Conservation (phyloP, 306 rosid genomes). For the Amphicarpaea edgeworthii region DNA sequence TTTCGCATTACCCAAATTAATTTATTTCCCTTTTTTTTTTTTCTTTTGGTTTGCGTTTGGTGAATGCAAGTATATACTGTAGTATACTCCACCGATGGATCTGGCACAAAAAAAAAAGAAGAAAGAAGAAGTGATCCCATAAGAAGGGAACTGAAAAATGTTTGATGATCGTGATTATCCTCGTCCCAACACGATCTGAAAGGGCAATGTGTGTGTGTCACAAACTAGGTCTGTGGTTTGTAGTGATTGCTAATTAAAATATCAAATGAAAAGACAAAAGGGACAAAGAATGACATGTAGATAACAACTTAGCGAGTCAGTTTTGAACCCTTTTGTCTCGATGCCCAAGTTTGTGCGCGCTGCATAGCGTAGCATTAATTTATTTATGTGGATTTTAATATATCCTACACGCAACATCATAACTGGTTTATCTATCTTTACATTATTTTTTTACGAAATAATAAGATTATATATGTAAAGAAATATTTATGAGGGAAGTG, state of each 20-base stretch:
- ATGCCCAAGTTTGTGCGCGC: constrained; percentile 34
- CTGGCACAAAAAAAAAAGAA: not conserved
- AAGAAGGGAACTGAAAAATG: constrained; percentile 41
- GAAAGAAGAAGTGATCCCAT: too few species aligned
- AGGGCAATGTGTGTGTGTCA: constrained; percentile 46
- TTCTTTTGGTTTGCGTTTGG: not conserved
- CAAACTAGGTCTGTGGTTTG: constrained; percentile 36
- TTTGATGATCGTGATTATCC: constrained; percentile 44
- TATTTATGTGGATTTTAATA: not conserved
- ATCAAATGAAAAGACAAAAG: constrained; percentile 36
- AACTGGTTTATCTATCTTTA: constrained; percentile 15
- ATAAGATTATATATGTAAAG: not conserved
- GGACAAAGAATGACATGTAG: constrained; percentile 28
- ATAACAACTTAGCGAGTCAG: constrained; percentile 15
- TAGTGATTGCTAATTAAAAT: constrained; percentile 38
- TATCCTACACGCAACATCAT: constrained; percentile 1
- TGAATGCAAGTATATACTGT: not conserved
- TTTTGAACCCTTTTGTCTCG: constrained; percentile 32
- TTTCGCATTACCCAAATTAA: not conserved
- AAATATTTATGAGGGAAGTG: not conserved
- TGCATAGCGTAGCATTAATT: constrained; percentile 35
- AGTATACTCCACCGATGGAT: not conserved
- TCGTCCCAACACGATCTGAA: constrained; percentile 65
- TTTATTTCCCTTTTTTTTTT: too few species aligned
- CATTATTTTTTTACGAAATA: not conserved